Percentiles rank a stretch among this genome's conserved stretches.
These are phyloP conservation scores for Mycena capillaripes DNA, from an alignment of 768 basidiomycete genomes.

Conservation along the genomic window DNA sequence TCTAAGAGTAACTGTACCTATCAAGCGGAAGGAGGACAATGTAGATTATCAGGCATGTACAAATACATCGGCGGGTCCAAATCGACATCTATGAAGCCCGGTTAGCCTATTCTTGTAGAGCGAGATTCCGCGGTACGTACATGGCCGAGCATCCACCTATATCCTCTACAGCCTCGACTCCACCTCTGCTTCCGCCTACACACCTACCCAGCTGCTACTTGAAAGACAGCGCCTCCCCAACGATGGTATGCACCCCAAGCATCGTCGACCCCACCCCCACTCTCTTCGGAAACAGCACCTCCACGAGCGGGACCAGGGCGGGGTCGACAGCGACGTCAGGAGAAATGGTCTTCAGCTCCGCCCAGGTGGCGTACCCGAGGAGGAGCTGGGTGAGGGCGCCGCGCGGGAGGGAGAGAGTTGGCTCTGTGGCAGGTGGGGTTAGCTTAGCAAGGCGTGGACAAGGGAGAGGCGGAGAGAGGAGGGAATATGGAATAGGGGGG, in stretches of 20 bases:
- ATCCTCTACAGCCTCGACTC: no score
- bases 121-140: no score
- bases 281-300: constrained; percentile 22
- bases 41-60: no score
- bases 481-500: not conserved
- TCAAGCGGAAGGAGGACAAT: no score
- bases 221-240: not conserved
- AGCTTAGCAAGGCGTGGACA: not conserved
- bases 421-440: constrained; percentile 1
- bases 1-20: no score
- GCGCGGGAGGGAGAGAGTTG: constrained; percentile 3
- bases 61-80: no score
- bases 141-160: no score
- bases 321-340: constrained; percentile 9
- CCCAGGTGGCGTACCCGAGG: constrained; percentile 6
- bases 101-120: no score
- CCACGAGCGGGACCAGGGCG: constrained; percentile 7
- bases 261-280: not conserved
- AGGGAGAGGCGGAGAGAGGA: not conserved
- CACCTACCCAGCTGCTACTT: not conserved
- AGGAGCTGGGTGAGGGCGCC: constrained; percentile 10
- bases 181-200: no score
- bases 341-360: not conserved
- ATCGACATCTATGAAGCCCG: no score
- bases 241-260: not conserved